Evolutionary conservation across 345 rosid genomes (phyloP), one percentile per base, ranked within the genome.

Genomic region (Eucalyptus melliodora): DNA sequence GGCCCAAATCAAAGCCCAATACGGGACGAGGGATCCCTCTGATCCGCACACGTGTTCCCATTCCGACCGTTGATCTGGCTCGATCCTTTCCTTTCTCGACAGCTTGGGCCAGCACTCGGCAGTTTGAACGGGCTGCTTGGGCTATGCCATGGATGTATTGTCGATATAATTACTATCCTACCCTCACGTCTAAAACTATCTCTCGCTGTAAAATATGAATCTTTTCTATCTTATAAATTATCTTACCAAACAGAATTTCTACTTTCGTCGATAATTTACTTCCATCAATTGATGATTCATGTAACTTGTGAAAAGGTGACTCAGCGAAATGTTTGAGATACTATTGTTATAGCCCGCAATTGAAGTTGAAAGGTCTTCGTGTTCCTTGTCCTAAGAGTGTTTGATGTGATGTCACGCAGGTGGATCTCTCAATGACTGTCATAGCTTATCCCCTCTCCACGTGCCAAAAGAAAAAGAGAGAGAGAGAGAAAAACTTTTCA

Each of bases 391-490:
- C 34, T 31, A 9, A 9, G 40, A 16, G n/a, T 5, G 77, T 15
- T 14, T 16, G 12, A 67, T 31, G 24, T 31, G 80, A 19, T 5
- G 11, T 67, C 2, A n/a, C 19, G 23, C 23, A 31, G 16, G 6
- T n/a, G 5, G 10, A 16, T 15, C 77, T 15, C 37, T n/a, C 23
- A 0, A 16, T 31, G 80, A 16, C 5, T 16, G 16, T 7, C 4
- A 14, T 65, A 0, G 19, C 37, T 30, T 65, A 12, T 65, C 9
- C 34, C 37, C 72, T 65, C 34, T 30, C 37, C 72, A 65, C 31
- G 6, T 60, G 7, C 62, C 62, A 8, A 53, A 53, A 21, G 0
- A 1, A 2, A 19, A 53, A 17, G 1, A 17, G 2, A 51, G 1
- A 53, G n/a, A n/a, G 56, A 56, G 1, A 62, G 5, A 30, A 9